Evolutionary conservation across 495 filamentous ascomycete genomes (phyloP), one percentile per base, ranked within the genome.

Genomic region (Podospora pseudocomata): DNA sequence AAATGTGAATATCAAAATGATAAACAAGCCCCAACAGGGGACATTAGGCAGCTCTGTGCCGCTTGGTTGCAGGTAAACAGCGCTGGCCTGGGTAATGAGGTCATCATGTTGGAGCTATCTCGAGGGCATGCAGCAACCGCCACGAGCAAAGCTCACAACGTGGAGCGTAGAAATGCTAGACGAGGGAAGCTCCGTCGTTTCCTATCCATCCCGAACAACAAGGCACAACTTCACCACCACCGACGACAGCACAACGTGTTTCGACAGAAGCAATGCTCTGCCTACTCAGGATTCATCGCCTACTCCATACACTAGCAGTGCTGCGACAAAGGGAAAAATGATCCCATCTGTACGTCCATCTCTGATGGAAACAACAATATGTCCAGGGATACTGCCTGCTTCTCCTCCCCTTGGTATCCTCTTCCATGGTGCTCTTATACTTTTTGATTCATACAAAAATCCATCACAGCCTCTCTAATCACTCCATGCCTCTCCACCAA

Each of bases 281-380:
- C 32, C 58, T 62, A 20, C 9, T 58, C 16, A 66, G 63, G 23
- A 32, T 34, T 39, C 44, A 53, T 54, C 30, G 19, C n/a, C 64
- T 70, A 66, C 64, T 66, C 26, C 64, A 66, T 70, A 70, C 68
- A 70, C 63, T 32, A 65, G 28, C 15, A 58, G 60, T 63, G 60
- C 60, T 65, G 15, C 63, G 68, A 66, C 64, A 60, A 70, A 66
- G 30, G 58, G 59, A 70, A 66, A 64, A 70, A 66, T 20, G 16
- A 34, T 15, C 53, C 32, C 3, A 9, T 3, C 18, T 16, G 39
- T 34, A 20, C 27, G 44, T 7, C 55, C 55, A 19, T 20, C 55
- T 58, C 64, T 57, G 13, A 19, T 53, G n/a, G 34, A 20, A 39
- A 49, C 39, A 32, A 32, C 30, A 32, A 32, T 49, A 49, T 49